Evolutionary conservation across 345 rosid species (phyloP), one percentile per base, ranked within the genome.

Genomic region (Rhizophora apiculata): DNA sequence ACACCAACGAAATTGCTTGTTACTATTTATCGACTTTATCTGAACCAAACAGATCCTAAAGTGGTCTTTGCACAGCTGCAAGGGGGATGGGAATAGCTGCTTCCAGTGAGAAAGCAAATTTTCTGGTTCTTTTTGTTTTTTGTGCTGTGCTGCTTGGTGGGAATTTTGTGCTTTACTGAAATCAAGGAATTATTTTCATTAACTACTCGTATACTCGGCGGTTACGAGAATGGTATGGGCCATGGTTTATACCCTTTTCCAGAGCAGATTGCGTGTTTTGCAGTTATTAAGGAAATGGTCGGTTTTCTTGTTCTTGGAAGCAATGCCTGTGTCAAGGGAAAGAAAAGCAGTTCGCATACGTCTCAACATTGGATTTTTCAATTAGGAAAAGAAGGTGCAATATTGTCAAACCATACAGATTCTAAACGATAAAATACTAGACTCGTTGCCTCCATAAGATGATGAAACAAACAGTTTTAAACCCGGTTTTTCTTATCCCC

Each of bases 181-280:
- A 82, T 84, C 87, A 71, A 82, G 81, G 81, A 71, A 60, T 62
- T n/a, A 55, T 60, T 75, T 57, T 59, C 68, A 63, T 55, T 68
- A 60, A 54, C 37, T 34, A 34, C 37, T 34, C 37, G 37, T 1
- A 34, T 34, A 7, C 37, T 34, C 72, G 81, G 82, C 81, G 82
- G 82, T 80, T 81, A 69, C 78, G 55, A 32, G 68, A 48, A 61
- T 69, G 64, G 31, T 48, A 48, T 49, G n/a, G 58, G 29, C 26
- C 59, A 54, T n/a, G 26, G 22, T 53, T 60, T 48, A 37, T 53
- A 62, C 66, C 54, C 32, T 10, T 62, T 58, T 48, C 51, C 71
- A 7, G 73, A 64, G 68, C 43, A 73, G 77, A 24, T 24, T n/a
- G 26, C 26, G 27, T 9, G 26, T n/a, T 54, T 54, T 54, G 27